A percentile compares a stretch with the other conserved stretches of the same genome.
Conservation (phyloP, 306 rosid genomes). For the Coriaria nepalensis region DNA sequence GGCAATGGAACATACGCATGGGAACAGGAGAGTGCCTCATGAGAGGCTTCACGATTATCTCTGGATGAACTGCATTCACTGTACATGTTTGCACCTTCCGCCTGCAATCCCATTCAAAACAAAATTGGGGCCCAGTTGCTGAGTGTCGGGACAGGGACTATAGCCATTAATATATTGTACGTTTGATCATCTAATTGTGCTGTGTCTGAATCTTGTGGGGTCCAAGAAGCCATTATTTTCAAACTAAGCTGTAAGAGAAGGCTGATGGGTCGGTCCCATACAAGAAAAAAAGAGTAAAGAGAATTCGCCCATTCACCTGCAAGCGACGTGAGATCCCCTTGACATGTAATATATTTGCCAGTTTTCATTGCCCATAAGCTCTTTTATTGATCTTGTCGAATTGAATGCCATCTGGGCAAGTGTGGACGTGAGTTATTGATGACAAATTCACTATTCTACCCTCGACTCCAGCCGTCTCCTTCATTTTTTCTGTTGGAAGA, state of each 20-base stretch:
- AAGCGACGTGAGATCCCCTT: constrained; percentile 70
- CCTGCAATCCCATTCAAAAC: constrained; percentile 23
- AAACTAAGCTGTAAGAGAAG: no score
- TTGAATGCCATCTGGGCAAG: constrained; percentile 44
- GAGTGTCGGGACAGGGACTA: no score
- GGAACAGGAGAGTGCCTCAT: constrained; percentile 69
- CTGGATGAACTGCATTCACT: constrained; percentile 79
- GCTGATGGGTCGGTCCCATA: no score
- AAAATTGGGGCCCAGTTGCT: no score
- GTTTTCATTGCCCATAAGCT: constrained; percentile 89
- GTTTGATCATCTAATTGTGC: no score
- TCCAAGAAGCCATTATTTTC: no score
- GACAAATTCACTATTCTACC: constrained; percentile 87
- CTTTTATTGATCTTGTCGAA: constrained; percentile 63
- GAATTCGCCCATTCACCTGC: no score
- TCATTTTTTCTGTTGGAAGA: constrained; percentile 71
- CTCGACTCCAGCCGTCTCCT: constrained; percentile 66
- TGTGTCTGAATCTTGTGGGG: no score
- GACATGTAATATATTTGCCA: constrained; percentile 68
- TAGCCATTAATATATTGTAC: no score
- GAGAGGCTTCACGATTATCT: constrained; percentile 83
- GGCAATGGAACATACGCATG: constrained; percentile 54
- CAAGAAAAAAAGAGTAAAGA: no score
- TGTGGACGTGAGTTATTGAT: constrained; percentile 66
- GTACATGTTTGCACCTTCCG: constrained; percentile 72